Percentiles rank a stretch among this genome's conserved stretches.
These are phyloP conservation scores for Luffa aegyptiaca DNA, from an alignment of 306 rosid genomes.

Conservation along the genomic window DNA sequence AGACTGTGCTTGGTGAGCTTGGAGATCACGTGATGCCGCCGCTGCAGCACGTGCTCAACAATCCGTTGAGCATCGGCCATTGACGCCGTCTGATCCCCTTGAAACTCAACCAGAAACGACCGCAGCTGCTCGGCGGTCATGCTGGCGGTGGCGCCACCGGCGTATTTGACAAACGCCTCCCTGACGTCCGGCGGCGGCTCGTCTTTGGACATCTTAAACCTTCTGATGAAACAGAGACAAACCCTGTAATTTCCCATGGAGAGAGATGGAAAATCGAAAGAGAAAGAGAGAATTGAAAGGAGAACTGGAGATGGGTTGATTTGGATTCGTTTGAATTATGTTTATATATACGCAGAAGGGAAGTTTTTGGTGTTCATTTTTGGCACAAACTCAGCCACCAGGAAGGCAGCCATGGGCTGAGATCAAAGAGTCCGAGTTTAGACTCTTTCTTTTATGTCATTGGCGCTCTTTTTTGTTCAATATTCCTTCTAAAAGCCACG, in stretches of 20 bases:
- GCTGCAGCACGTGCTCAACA: slow-evolving; percentile 21
- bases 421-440: not conserved
- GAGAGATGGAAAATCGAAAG: not conserved
- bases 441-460: not conserved
- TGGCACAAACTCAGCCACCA: not conserved
- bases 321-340: not conserved
- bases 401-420: not conserved
- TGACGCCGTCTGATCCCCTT: slow-evolving; percentile 30
- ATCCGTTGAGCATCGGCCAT: slow-evolving; percentile 27
- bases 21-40: slow-evolving; percentile 17
- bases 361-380: not conserved
- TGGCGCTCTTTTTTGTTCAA: not conserved
- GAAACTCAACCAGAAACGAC: slow-evolving; percentile 44
- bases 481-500: not conserved
- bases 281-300: not conserved
- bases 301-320: not conserved
- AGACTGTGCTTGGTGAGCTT: slow-evolving; percentile 15
- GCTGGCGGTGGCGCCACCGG: slow-evolving; percentile 22
- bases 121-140: slow-evolving; percentile 52
- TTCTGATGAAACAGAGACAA: slow-evolving; percentile 62
- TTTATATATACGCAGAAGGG: not conserved
- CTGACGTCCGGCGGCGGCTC: slow-evolving; percentile 58
- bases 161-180: slow-evolving; percentile 30
- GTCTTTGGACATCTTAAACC: slow-evolving; percentile 44
- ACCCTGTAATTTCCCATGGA: slow-evolving; percentile 71